phyloP scores from a whole-genome alignment of 1,284 basidiomycete genomes.

The Marasmius sp. region DNA sequence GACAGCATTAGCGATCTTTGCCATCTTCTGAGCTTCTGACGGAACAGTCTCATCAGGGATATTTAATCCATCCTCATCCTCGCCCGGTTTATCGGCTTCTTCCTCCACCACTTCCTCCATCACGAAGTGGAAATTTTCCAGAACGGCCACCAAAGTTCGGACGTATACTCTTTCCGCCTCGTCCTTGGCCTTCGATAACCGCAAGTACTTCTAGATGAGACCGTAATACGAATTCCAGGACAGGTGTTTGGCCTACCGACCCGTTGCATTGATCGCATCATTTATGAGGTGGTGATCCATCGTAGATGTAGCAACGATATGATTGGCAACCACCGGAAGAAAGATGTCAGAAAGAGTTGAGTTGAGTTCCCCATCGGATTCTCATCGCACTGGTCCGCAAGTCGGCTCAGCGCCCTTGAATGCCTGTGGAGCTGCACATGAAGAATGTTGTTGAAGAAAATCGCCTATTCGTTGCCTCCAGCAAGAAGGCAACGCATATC shows the following conservation, averaged over 20 bases:
- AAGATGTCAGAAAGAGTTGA: constrained; percentile 84
- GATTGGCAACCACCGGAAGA: constrained; percentile 85
- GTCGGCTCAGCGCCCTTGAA: constrained; percentile 82
- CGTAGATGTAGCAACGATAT: constrained; percentile 68
- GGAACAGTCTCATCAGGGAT: constrained; percentile 13
- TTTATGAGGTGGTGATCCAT: constrained; percentile 90
- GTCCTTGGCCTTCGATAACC: constrained; percentile 69
- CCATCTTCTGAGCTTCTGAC: constrained; percentile 25
- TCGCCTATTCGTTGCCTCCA: constrained; percentile 91
- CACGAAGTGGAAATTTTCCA: constrained; percentile 93
- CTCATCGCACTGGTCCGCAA: constrained; percentile 81
- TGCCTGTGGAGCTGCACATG: constrained; percentile 95
- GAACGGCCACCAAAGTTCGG: constrained; percentile 81
- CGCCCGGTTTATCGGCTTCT: constrained; percentile 28
- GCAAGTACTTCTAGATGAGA: constrained; percentile 83
- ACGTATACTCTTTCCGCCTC: constrained; percentile 83
- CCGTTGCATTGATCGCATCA: constrained; percentile 82
- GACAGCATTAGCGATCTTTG: constrained; percentile 76
- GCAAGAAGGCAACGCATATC: constrained; percentile 87
- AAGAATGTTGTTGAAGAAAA: constrained; percentile 95
- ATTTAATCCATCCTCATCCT: constrained; percentile 29
- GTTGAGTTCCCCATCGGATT: constrained; percentile 76
- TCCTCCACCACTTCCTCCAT: constrained; percentile 49
- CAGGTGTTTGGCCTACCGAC: constrained; percentile 72
- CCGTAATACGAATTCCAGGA: constrained; percentile 87